Evolutionary conservation across 768 basidiomycete genomes (phyloP), one percentile per base, ranked within the genome.

Genomic region (Kondoa subrosea): DNA sequence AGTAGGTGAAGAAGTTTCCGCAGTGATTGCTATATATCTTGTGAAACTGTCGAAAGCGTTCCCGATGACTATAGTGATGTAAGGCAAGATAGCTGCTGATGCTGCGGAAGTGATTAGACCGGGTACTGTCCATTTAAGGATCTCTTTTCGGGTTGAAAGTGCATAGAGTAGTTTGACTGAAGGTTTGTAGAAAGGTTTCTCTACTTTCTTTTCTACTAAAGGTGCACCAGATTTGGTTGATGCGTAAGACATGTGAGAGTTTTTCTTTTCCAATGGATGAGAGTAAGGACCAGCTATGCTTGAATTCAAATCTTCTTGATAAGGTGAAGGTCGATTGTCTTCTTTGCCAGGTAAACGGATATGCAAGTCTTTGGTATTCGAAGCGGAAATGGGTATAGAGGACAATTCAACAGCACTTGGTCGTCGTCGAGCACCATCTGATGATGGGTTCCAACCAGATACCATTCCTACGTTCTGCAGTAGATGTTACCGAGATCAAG

Each of bases 31-130:
- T 8, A 50, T 8, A 76, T 83, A 87, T 0, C 76, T 74, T 3
- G 87, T 82, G 71, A 91, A 87, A 0, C 83, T 80, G 70, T 87
- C 80, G 77, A 91, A 90, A 0, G 84, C 84, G 64, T 84, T 81
- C 40, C 90, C 89, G 71, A 91, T 80, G 72, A 89, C 83, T 33
- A 82, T 79, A 4, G 89, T 89, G 88, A 91, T 91, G 80, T 86
- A 87, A 0, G 90, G 89, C 0, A 86, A 87, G 66, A 89, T 81
- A 33, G 84, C 83, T 40, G 87, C 87, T 1, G 85, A 81, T 63
- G 81, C 78, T 57, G 86, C 66, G 25, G 89, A 86, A 15, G 84
- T 79, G 65, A 81, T 4, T 67, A 84, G 69, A 3, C 85, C 87
- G 2, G 89, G 89, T 27, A 84, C 61, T 69, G 89, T 79, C 71